Evolutionary conservation across 139 green algal genomes (phyloP), one percentile per base, ranked within the genome.

Genomic region (Haematococcus sp.): DNA sequence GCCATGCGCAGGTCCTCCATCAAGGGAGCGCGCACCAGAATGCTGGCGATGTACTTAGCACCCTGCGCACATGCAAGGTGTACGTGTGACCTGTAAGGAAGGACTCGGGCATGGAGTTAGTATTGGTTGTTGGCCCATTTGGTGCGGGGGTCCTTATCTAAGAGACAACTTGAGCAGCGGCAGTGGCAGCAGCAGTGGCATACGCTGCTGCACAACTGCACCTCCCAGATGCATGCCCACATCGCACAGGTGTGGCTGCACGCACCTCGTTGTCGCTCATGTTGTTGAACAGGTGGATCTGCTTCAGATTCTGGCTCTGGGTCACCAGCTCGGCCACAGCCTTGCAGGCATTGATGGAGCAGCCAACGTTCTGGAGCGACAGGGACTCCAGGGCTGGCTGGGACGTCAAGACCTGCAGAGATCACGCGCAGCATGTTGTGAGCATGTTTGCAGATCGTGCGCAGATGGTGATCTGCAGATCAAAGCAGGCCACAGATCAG

Each of bases 241-340:
- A n/a, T n/a, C n/a, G n/a, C n/a, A n/a, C n/a, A n/a, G n/a, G n/a
- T n/a, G n/a, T n/a, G 40, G 40, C 40, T 49, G 7, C 40, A 49
- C 40, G 5, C 30, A 77, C 71, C 71, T 92, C 87, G 68, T 96
- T 83, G 27, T 85, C 92, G 52, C 73, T 94, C 93, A 98, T 98
- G 88, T 98, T 98, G 89, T 98, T 98, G 86, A 89, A 93, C 23
- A 98, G 84, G 75, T 95, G 90, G 56, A 98, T 75, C 34, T 69
- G 68, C 28, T 49, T 74, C 19, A 74, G 68, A 1, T 65, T 7
- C 52, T 65, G 52, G 0, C 40, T 46, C 59, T 80, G 32, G 9
- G 28, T 46, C 43, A 96, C 54, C 63, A 98, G 90, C 76, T 97
- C 91, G 23, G 81, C 76, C 20, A 96, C 65, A 0, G 93, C 92